These are phyloP conservation scores for Stephanodiscus triporus DNA, from an alignment of 108 stramenopile genomes.

Conservation along the genomic window DNA sequence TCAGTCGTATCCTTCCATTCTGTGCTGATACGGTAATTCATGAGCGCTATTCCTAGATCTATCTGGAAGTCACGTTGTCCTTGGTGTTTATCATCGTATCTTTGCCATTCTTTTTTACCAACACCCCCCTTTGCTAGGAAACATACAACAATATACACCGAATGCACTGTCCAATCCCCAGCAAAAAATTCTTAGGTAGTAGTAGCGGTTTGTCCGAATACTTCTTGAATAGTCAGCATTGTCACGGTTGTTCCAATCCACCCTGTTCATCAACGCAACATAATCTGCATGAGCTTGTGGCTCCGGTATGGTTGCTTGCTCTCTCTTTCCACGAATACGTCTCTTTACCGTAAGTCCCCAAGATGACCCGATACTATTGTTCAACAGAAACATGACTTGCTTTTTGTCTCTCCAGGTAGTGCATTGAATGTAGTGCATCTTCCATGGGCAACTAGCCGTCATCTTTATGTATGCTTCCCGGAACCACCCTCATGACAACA, in stretches of 20 bases:
- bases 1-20: constrained; percentile 17
- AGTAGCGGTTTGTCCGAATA: neutral
- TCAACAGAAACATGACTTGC: neutral
- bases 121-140: neutral
- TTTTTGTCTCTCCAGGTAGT: constrained; percentile 5
- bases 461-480: constrained; percentile 4
- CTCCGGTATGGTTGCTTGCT: neutral
- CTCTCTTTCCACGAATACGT: neutral
- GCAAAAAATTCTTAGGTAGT: too few species aligned
- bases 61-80: constrained; percentile 15
- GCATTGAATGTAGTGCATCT: neutral
- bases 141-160: neutral
- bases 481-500: constrained; percentile 18
- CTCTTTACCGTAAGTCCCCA: neutral
- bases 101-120: neutral
- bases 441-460: neutral
- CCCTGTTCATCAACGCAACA: neutral
- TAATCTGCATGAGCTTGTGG: neutral
- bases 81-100: neutral
- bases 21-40: constrained; percentile 12
- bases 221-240: constrained; percentile 12
- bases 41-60: constrained; percentile 11
- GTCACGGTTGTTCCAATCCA: constrained; percentile 11
- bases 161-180: neutral
- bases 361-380: neutral